These are phyloP conservation scores for Pseudotsuga menziesii DNA, from an alignment of 75 land plant species.

Conservation along the genomic window DNA sequence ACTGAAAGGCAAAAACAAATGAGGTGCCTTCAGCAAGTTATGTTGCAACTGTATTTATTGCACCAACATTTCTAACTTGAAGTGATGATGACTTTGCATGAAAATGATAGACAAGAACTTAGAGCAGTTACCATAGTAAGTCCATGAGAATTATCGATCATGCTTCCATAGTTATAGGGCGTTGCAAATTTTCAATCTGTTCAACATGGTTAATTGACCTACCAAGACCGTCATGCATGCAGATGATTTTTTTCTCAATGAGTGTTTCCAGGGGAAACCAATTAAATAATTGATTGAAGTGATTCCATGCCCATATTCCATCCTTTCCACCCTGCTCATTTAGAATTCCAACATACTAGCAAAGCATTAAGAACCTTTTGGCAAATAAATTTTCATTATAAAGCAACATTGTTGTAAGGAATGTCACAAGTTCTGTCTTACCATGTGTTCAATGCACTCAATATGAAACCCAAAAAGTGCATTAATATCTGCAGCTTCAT, in stretches of 20 bases:
- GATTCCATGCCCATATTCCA: conserved; percentile 98
- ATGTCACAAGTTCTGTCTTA: conserved; percentile 17
- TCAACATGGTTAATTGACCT: conserved; percentile 93
- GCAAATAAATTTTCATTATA: neutral
- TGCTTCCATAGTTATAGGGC: conserved; percentile 99
- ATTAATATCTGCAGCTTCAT: conserved; percentile 99
- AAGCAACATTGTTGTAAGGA: neutral
- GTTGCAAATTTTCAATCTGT: conserved; percentile 92
- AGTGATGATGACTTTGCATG: neutral
- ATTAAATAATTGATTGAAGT: conserved; percentile 87
- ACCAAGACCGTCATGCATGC: conserved; percentile 99
- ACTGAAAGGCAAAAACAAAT: conserved; percentile 37
- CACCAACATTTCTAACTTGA: neutral
- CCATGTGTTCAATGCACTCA: conserved; percentile 99
- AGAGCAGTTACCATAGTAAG: conserved; percentile 69
- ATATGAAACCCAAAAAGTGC: conserved; percentile 97
- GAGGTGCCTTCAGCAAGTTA: neutral
- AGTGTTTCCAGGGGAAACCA: conserved; percentile 99
- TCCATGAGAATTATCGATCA: conserved; percentile 99
- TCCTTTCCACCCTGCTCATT: conserved; percentile 86
- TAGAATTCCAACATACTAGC: conserved; percentile 7
- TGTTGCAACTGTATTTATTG: neutral
- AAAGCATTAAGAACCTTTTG: neutral
- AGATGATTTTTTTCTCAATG: conserved; percentile 95
- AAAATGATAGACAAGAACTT: conserved; percentile 4